Percentiles rank a stretch among this genome's conserved stretches.
Conservation (phyloP, 1,139 yeast species). For the Yamadazyma pseudoaaseri region DNA sequence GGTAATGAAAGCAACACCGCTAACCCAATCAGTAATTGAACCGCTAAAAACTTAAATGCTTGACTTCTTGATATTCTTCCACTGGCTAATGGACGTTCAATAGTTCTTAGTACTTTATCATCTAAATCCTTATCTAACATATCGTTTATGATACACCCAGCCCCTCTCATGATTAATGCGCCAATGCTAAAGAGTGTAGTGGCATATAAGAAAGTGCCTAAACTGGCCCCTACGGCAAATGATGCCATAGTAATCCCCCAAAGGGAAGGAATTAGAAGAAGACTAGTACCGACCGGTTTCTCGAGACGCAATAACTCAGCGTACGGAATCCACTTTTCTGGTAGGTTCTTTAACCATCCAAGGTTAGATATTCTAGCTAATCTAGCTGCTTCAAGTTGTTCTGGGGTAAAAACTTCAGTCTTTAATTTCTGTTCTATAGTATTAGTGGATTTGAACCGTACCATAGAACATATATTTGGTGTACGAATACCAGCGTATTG, state of each 20-base stretch:
- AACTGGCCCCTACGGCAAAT: conserved; percentile 64
- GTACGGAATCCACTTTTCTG: conserved; percentile 77
- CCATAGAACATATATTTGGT: too few species aligned
- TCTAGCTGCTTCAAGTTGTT: conserved; percentile 58
- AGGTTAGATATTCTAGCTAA: conserved; percentile 56
- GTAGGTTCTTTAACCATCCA: conserved; percentile 63
- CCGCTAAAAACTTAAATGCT: conserved; percentile 74
- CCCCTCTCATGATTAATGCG: conserved; percentile 91
- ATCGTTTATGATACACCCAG: conserved; percentile 96
- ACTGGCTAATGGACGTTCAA: conserved; percentile 87
- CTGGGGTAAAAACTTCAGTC: conserved; percentile 35
- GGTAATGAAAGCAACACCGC: conserved; percentile 74
- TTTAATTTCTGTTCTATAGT: neutral
- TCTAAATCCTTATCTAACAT: conserved; percentile 81
- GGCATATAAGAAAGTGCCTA: conserved; percentile 47
- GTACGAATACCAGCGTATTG: too few species aligned
- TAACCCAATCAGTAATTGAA: conserved; percentile 75
- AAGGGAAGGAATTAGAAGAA: conserved; percentile 73
- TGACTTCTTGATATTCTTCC: conserved; percentile 72
- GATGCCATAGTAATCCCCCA: conserved; percentile 92
- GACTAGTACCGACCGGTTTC: conserved; percentile 90
- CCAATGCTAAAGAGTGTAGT: conserved; percentile 79
- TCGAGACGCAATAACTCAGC: conserved; percentile 90
- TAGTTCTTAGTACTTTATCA: conserved; percentile 80
- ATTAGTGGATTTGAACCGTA: too few species aligned